Evolutionary conservation across 305 asterid species (phyloP), one percentile per base, ranked within the genome.

Genomic region (Striga hermonthica): DNA sequence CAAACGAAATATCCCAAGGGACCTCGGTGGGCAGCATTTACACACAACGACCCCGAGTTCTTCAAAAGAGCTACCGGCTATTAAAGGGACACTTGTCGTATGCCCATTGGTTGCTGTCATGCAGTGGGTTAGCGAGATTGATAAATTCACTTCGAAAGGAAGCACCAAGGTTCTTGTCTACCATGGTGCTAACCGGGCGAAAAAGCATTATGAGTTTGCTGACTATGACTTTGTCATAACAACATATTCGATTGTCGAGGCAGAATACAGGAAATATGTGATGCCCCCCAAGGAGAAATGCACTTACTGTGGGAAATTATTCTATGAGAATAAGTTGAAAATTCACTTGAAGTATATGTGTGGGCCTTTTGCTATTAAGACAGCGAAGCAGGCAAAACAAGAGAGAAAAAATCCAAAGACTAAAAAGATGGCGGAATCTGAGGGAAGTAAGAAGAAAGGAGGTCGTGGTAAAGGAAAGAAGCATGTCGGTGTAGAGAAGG

Each of bases 41-140:
- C 76, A 65, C 39, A 49, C 83, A 62, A 59, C 87, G 72, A 78
- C 88, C 65, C 67, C 86, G 40, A 54, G 84, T 70, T 74, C 83
- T 66, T 78, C 91, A 55, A 71, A 40, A 16, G 75, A 71, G 60
- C 72, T 83, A 60, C 89, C 87, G 38, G 72, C 77, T 12, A 75
- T 92, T 40, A 92, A 86, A 66, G 95, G 88, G 39, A 89, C 96
- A 59, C 93, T 92, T 71, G 95, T 92, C 41, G 82, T 92, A 63
- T 92, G 98, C 75, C 98, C 98, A 9, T 35, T 89, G 81, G 92
- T 89, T 54, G 97, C 97, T 39, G 87, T 82, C 71, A 75, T 72
- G 75, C 98, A 92, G 66, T 92, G 98, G 98, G 95, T 75, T 7
- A 79, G 81, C 76, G 98, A 92, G 77, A 86, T 92, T 65, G 90